Evolutionary conservation across 2,329 filamentous ascomycete species (phyloP).

Genomic region (Claviceps citrina): DNA sequence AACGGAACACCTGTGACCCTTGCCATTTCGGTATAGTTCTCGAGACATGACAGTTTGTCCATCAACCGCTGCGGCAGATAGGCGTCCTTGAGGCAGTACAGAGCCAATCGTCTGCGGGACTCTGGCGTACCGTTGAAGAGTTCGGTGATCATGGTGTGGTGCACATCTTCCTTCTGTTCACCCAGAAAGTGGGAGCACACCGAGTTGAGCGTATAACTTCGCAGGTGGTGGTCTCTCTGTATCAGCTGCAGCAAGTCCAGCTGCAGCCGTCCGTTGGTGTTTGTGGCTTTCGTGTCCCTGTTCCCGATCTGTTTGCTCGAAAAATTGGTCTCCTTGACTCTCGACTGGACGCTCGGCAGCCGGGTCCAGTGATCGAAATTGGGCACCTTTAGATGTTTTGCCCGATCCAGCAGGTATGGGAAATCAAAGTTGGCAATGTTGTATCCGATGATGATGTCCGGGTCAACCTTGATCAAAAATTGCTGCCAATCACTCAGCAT

Average conservation of each 20-base stretch:
- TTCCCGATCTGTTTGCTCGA: conserved; percentile 98
- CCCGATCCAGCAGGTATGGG: conserved; percentile 81
- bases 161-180: conserved; percentile 97
- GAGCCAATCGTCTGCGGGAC: conserved; percentile 72
- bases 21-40: conserved; percentile 99
- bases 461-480: conserved; percentile 79
- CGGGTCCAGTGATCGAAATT: conserved; percentile 82
- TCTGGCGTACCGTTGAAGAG: conserved; percentile 93
- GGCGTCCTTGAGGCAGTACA: conserved; percentile 96
- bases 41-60: conserved; percentile 95
- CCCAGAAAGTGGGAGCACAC: conserved; percentile 89
- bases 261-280: conserved; percentile 85
- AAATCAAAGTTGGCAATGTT: conserved; percentile 99
- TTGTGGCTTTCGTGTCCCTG: conserved; percentile 84
- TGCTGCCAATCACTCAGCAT: conserved; percentile 90
- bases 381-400: conserved; percentile 63
- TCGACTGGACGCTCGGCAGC: conserved; percentile 54
- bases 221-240: conserved; percentile 83
- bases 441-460: conserved; percentile 96
- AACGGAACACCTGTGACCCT: conserved; percentile 98
- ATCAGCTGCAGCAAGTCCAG: conserved; percentile 88
- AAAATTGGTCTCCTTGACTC: conserved; percentile 67
- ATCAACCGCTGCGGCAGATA: conserved; percentile 87
- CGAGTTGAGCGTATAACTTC: conserved; percentile 95
- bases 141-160: conserved; percentile 98